phyloP scores from a whole-genome alignment of 805 yeast genomes.

The Jamesozyma spencerorum region DNA sequence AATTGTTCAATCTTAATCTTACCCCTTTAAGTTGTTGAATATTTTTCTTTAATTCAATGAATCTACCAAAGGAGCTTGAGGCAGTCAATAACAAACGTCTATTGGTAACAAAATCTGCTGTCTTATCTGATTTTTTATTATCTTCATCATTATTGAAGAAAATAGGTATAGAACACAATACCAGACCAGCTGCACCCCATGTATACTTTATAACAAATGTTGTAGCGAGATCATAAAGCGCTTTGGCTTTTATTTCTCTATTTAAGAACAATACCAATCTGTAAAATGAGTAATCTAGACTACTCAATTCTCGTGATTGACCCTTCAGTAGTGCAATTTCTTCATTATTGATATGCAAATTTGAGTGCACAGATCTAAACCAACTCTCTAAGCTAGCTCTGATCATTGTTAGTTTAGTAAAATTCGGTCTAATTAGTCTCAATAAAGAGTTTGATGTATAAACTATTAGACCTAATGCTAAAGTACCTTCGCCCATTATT shows the following conservation, averaged over 20 bases:
- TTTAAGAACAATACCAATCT: conserved; percentile 69
- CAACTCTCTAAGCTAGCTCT: conserved; percentile 78
- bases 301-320: conserved; percentile 66
- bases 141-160: conserved; percentile 37
- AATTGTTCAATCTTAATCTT: conserved; percentile 61
- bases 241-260: conserved; percentile 64
- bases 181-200: conserved; percentile 93
- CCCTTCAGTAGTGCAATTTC: conserved; percentile 84
- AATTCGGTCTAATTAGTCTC: conserved; percentile 78
- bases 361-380: conserved; percentile 73
- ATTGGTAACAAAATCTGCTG: conserved; percentile 84
- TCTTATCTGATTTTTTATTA: conserved; percentile 30
- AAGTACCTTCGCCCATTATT: conserved; percentile 59
- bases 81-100: conserved; percentile 75
- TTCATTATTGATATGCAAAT: conserved; percentile 68
- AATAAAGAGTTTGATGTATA: conserved; percentile 69
- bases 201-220: conserved; percentile 83
- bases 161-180: conserved; percentile 80
- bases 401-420: conserved; percentile 67
- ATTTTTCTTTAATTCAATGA: conserved; percentile 76
- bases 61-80: conserved; percentile 78
- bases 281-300: conserved; percentile 71
- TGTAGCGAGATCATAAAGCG: conserved; percentile 76
- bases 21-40: conserved; percentile 78
- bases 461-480: conserved; percentile 69